These are phyloP conservation scores for Coemansia sp. DNA, from an alignment of 192 early-diverging fungal genomes.

Conservation along the genomic window DNA sequence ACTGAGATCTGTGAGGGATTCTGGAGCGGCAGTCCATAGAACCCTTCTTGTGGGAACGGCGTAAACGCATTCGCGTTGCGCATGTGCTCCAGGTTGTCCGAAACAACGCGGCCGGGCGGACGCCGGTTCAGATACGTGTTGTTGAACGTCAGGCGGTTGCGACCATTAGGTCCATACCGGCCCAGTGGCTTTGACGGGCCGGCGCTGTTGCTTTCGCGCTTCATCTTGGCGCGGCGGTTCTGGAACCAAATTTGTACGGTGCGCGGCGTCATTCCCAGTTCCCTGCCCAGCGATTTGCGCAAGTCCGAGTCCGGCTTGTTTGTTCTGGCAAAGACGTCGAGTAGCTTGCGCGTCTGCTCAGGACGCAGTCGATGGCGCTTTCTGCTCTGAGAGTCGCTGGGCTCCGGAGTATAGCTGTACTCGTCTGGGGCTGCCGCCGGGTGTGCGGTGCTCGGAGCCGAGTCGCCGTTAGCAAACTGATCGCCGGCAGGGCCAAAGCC, in stretches of 20 bases:
- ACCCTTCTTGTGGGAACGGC: slow-evolving; percentile 11
- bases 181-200: slow-evolving; percentile 7
- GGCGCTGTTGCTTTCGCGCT: slow-evolving; percentile 54
- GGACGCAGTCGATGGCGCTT: slow-evolving; percentile 64
- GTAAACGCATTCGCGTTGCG: slow-evolving; percentile 22
- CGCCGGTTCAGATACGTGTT: slow-evolving; percentile 31
- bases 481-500: background rate
- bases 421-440: background rate
- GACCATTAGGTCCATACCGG: slow-evolving; percentile 12
- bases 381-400: slow-evolving; percentile 37
- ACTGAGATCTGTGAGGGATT: slow-evolving; percentile 42
- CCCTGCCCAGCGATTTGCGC: slow-evolving; percentile 57
- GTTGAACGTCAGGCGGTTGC: slow-evolving; percentile 37
- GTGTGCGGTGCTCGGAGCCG: background rate
- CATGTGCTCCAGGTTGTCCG: slow-evolving; percentile 29
- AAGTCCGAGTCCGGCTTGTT: slow-evolving; percentile 63
- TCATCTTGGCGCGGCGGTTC: slow-evolving; percentile 83
- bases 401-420: slow-evolving; percentile 13
- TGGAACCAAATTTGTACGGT: slow-evolving; percentile 87
- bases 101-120: slow-evolving; percentile 28
- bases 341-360: slow-evolving; percentile 63
- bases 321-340: slow-evolving; percentile 56
- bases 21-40: slow-evolving; percentile 35
- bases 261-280: slow-evolving; percentile 65
- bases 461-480: background rate